phyloP scores from a whole-genome alignment of 106 monocot species.

The Allium fistulosum region DNA sequence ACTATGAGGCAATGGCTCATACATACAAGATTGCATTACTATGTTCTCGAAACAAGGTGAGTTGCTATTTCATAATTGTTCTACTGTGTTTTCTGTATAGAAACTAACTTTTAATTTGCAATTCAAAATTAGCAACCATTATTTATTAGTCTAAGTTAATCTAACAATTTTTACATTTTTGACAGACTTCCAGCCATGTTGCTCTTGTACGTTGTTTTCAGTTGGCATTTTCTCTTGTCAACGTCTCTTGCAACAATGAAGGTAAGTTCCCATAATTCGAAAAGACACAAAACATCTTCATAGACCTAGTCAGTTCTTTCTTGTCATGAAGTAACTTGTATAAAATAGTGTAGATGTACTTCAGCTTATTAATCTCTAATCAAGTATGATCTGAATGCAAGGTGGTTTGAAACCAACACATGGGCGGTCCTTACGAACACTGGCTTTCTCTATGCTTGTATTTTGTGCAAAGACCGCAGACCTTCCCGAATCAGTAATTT shows the following conservation, averaged over 20 bases:
- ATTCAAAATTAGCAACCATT: no score
- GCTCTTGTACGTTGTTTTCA: constrained; percentile 76
- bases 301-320: no score
- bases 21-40: constrained; percentile 57
- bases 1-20: constrained; percentile 89
- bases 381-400: constrained; percentile 23
- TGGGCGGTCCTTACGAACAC: constrained; percentile 61
- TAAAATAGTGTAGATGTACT: neutral
- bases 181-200: constrained; percentile 61
- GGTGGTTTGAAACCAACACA: constrained; percentile 72
- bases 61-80: constrained; percentile 17
- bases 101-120: neutral
- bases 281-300: no score
- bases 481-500: constrained; percentile 30
- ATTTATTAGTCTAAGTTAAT: no score
- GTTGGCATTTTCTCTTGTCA: constrained; percentile 81
- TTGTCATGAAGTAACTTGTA: no score
- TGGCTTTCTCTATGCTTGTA: constrained; percentile 77
- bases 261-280: constrained; percentile 39
- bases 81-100: neutral
- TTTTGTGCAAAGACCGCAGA: constrained; percentile 51
- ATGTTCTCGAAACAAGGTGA: constrained; percentile 59
- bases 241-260: constrained; percentile 45
- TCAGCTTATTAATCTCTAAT: constrained; percentile 13
- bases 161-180: constrained; percentile 5